Conservation (phyloP, 1,284 basidiomycete genomes). For the Sporisorium reilianum region DNA sequence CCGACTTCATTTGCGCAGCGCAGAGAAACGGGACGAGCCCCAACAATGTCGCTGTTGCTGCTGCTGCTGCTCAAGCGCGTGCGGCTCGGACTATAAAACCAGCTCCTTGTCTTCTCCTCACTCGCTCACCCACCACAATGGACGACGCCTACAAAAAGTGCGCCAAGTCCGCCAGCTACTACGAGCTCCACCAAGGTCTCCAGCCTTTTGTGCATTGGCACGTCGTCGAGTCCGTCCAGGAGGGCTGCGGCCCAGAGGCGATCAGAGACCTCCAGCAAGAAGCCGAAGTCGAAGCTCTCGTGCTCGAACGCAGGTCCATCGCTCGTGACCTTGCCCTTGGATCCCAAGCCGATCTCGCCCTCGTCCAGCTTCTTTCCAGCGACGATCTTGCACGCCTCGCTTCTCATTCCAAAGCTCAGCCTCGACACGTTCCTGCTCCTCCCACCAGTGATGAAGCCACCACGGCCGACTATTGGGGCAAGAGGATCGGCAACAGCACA, state of each 20-base stretch:
- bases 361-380: constrained; percentile 8
- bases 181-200: constrained; percentile 30
- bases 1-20: no score
- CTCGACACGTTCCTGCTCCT: constrained; percentile 15
- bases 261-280: constrained; percentile 36
- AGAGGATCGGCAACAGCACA: not conserved
- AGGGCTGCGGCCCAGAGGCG: constrained; percentile 24
- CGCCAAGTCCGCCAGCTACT: constrained; percentile 20
- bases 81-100: no score
- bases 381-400: constrained; percentile 13
- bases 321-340: constrained; percentile 28
- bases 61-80: no score
- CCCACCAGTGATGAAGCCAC: not conserved
- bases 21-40: no score
- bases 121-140: no score
- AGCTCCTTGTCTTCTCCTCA: not conserved
- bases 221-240: constrained; percentile 38
- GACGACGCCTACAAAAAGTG: constrained; percentile 18
- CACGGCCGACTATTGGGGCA: constrained; percentile 7
- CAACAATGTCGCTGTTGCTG: no score
- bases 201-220: constrained; percentile 46
- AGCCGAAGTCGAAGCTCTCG: constrained; percentile 40
- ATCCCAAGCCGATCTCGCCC: constrained; percentile 20
- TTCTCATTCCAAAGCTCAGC: constrained; percentile 5
- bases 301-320: constrained; percentile 30